Evolutionary conservation across 257 asterid species (phyloP), one percentile per base, ranked within the genome.

Genomic region (Solanum pennellii): DNA sequence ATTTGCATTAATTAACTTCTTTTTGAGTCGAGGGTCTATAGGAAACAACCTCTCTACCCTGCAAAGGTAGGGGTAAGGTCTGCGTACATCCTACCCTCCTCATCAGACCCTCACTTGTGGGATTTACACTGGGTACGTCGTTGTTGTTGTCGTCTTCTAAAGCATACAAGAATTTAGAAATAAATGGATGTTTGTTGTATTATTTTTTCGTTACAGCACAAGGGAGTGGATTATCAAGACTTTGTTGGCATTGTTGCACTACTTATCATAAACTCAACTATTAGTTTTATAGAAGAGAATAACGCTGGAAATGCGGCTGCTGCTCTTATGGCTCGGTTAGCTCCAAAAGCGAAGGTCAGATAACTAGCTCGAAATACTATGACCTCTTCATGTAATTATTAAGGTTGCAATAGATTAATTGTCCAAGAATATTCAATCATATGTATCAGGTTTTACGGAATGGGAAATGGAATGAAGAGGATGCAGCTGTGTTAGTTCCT

Each of bases 261-360:
- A 87, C 89, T 89, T 15, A 44, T 89, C 18, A 89, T 88, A 80
- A 89, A 88, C 66, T 89, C 91, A 39, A 89, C 91, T 2, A 89
- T 89, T 35, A 89, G 91, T 82, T 89, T 88, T 80, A 88, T 89
- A 8, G 91, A 89, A 86, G 91, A 89, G 85, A 89, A 89, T 76
- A 89, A 89, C 21, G 91, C 90, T 82, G 91, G 91, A 85, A 89
- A 89, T 89, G 91, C 91, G 2, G 91, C 91, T 72, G 91, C 91
- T 44, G 91, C 90, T 73, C 91, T 89, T 68, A 89, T 89, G 91
- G 91, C 91, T 82, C 86, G 91, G 83, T 75, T 89, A 68, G 91
- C 91, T 72, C 91, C 91, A 87, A 89, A 89, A 88, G 90, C 91
- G 41, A 89, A 89, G 91, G 91, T 89, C 74, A 71, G 79, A 62